Evolutionary conservation across 2,329 filamentous ascomycete species (phyloP), one percentile per base, ranked within the genome.

Genomic region (Alternaria sp.): DNA sequence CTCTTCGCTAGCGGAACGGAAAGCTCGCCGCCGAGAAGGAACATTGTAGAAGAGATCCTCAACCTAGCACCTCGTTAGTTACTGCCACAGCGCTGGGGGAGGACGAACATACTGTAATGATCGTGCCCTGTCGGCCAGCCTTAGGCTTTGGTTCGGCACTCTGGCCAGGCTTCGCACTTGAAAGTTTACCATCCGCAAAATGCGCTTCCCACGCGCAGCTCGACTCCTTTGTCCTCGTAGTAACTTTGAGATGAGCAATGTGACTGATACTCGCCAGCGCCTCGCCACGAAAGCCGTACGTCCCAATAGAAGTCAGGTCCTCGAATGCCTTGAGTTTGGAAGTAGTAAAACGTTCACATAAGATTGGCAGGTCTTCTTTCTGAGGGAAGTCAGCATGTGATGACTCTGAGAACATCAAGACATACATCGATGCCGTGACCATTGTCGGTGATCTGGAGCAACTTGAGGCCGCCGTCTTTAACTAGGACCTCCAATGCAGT

Each of bases 41-140:
- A 98, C 89, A 73, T 97, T 99, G 84, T 97, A 99, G 79, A 99
- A 99, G 11, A 99, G 83, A 78, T 99, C 96, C 76, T 99, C 95
- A 15, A 99, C 88, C 86, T 88, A 40, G 58, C 8, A 21, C 10
- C 0, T 6, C 6, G 26, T 76, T 19, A 78, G 65, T 28, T 15
- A 1, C 11, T n/a, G 10, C 13, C 23, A 3, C 9, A 5, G 36
- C 36, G 36, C 36, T 40, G 11, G 15, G n/a, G 12, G 23, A 15
- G 40, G 23, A 13, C 51, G 43, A n/a, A 70, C 80, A 62, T 77
- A 87, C 94, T 0, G 93, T 94, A 73, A 99, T 97, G 74, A 97
- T 94, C 3, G 96, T 99, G 8, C 96, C 96, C 66, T 89, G 90
- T 15, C 94, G 88, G 15, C 96, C 96, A 49, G 96, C 95, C 43